A percentile compares a stretch with the other conserved stretches of the same genome.
These are phyloP conservation scores for Fragilariopsis cylindrus DNA, from an alignment of 108 stramenopile genomes.

Conservation along the genomic window DNA sequence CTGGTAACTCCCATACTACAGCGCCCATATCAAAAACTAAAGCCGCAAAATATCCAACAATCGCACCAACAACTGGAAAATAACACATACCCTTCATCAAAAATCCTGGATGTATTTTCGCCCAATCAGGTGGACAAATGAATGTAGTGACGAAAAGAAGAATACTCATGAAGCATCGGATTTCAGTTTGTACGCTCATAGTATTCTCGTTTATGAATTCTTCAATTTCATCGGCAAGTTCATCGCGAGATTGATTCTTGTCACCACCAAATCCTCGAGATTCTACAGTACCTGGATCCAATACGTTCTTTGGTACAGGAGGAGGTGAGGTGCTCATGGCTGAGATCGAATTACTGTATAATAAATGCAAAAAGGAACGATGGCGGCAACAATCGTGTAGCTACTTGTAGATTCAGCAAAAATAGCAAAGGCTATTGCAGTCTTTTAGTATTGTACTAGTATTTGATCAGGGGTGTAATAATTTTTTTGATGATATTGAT, in stretches of 20 bases:
- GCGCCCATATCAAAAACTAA: constrained; percentile 42
- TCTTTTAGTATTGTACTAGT: no score
- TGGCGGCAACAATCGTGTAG: no score
- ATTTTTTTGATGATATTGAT: no score
- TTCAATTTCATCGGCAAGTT: constrained; percentile 40
- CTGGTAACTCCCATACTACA: constrained; percentile 42
- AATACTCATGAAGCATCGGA: constrained; percentile 56
- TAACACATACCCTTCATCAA: constrained; percentile 77
- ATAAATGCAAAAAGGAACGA: no score
- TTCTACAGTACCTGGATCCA: constrained; percentile 18
- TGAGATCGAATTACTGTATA: no score
- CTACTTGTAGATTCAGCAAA: no score
- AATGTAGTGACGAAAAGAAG: constrained; percentile 70
- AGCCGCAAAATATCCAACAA: constrained; percentile 49
- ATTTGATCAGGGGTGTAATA: no score
- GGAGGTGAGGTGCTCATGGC: no score
- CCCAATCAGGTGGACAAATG: constrained; percentile 58
- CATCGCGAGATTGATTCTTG: constrained; percentile 5
- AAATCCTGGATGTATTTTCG: constrained; percentile 71
- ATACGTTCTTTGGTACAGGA: constrained; percentile 1
- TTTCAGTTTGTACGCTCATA: constrained; percentile 30
- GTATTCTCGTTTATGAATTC: constrained; percentile 37
- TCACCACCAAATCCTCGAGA: constrained; percentile 15
- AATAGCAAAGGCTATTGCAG: no score
- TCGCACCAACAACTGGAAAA: constrained; percentile 59